A percentile compares a stretch with the other conserved stretches of the same genome.
phyloP scores from a whole-genome alignment of 2,329 filamentous ascomycete species.

The Cladophialophora psammophila region DNA sequence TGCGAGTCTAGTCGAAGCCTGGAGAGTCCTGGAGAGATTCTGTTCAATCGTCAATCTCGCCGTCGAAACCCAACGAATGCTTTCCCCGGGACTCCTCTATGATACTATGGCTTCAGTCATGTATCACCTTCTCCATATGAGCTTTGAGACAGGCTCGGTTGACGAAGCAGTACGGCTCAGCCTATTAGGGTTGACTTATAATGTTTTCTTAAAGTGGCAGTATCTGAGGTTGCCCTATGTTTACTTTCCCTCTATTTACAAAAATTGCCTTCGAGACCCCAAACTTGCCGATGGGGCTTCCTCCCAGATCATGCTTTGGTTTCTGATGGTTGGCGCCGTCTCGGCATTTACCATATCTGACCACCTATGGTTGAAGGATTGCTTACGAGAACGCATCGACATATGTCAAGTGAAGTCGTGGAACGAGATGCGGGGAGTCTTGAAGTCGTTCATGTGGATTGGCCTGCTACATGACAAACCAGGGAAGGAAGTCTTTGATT shows the following conservation, averaged over 20 bases:
- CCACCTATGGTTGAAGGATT: slow-evolving; percentile 26
- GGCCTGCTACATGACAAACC: slow-evolving; percentile 43
- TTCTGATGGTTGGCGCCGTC: slow-evolving; percentile 39
- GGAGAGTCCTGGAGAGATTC: slow-evolving; percentile 42
- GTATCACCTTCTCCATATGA: slow-evolving; percentile 51
- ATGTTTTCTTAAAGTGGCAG: slow-evolving; percentile 52
- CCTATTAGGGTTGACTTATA: slow-evolving; percentile 49
- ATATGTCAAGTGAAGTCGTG: slow-evolving; percentile 24
- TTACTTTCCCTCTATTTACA: slow-evolving; percentile 33
- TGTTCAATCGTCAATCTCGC: slow-evolving; percentile 43
- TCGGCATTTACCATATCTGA: slow-evolving; percentile 25
- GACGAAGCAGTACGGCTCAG: slow-evolving; percentile 51
- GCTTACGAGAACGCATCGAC: slow-evolving; percentile 15
- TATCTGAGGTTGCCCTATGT: slow-evolving; percentile 38
- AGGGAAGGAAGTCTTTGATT: slow-evolving; percentile 41
- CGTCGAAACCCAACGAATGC: slow-evolving; percentile 32
- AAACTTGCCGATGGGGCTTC: slow-evolving; percentile 9
- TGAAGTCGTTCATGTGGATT: slow-evolving; percentile 47
- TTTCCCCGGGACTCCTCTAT: slow-evolving; percentile 39
- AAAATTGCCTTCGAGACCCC: slow-evolving; percentile 28
- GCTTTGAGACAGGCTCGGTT: slow-evolving; percentile 41
- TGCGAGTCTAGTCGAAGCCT: slow-evolving; percentile 38
- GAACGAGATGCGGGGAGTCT: slow-evolving; percentile 35
- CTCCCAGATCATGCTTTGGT: slow-evolving; percentile 34
- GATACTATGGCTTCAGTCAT: slow-evolving; percentile 51